Conservation (phyloP, 345 rosid genomes). For the Aquilaria malaccensis region DNA sequence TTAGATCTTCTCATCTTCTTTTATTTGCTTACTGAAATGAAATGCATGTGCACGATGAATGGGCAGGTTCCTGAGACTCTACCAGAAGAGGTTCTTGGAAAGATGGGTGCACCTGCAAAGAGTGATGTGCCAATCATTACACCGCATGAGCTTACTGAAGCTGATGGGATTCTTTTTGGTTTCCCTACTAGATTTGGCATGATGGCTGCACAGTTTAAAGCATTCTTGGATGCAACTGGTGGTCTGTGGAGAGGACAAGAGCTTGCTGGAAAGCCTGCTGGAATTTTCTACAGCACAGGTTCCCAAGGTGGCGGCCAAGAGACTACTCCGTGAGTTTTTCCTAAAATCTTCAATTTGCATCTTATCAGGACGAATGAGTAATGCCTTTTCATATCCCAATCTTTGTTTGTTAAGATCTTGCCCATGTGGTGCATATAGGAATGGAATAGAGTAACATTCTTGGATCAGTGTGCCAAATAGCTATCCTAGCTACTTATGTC, state of each 20-base stretch:
- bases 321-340: slow-evolving; percentile 53
- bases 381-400: too few relatives aligned
- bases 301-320: slow-evolving; percentile 84
- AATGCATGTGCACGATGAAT: background rate
- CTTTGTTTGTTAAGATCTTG: too few relatives aligned
- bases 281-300: slow-evolving; percentile 66
- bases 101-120: slow-evolving; percentile 66
- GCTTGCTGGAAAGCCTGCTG: slow-evolving; percentile 76
- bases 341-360: too few relatives aligned
- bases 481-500: too few relatives aligned
- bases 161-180: slow-evolving; percentile 57
- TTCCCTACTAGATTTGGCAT: slow-evolving; percentile 75
- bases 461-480: too few relatives aligned
- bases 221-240: slow-evolving; percentile 65
- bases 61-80: slow-evolving; percentile 59
- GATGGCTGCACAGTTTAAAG: slow-evolving; percentile 78
- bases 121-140: slow-evolving; percentile 47
- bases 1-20: background rate
- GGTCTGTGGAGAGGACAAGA: slow-evolving; percentile 57
- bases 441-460: too few relatives aligned
- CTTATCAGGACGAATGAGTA: too few relatives aligned
- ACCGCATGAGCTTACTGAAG: slow-evolving; percentile 48
- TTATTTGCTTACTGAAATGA: too few relatives aligned
- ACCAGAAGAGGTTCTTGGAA: slow-evolving; percentile 53
- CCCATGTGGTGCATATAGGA: too few relatives aligned